These are phyloP conservation scores for Aulographum hederae DNA, from an alignment of 2,329 filamentous ascomycete species.

Conservation along the genomic window DNA sequence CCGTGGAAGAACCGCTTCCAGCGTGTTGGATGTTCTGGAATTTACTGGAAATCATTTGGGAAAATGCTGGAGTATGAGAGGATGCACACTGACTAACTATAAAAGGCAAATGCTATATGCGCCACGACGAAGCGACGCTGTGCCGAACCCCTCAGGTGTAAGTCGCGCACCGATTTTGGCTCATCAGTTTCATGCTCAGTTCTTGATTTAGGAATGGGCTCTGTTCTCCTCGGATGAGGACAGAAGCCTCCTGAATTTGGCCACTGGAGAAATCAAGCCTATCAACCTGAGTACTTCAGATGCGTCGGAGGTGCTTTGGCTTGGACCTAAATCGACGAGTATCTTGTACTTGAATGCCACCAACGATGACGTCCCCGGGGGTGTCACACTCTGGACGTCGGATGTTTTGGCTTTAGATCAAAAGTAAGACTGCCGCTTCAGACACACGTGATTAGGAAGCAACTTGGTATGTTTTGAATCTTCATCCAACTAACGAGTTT, in stretches of 20 bases:
- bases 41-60: no score
- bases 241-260: constrained; percentile 10
- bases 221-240: constrained; percentile 9
- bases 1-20: no score
- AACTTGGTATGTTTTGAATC: neutral
- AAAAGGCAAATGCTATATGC: constrained; percentile 11
- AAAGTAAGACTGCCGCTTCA: constrained; percentile 12
- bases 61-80: no score
- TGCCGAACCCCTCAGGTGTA: constrained; percentile 9
- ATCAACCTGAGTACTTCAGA: constrained; percentile 8
- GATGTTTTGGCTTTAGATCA: constrained; percentile 10
- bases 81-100: no score
- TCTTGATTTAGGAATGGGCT: constrained; percentile 11
- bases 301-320: constrained; percentile 12
- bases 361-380: constrained; percentile 9
- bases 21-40: no score
- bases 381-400: constrained; percentile 20
- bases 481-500: constrained; percentile 11
- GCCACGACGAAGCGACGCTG: constrained; percentile 9
- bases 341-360: constrained; percentile 13
- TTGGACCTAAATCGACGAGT: constrained; percentile 12
- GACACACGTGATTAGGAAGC: neutral
- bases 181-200: neutral
- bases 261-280: constrained; percentile 8
- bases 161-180: neutral